These are phyloP conservation scores for Hortaea werneckii DNA, from an alignment of 2,329 filamentous ascomycete genomes.

Conservation along the genomic window DNA sequence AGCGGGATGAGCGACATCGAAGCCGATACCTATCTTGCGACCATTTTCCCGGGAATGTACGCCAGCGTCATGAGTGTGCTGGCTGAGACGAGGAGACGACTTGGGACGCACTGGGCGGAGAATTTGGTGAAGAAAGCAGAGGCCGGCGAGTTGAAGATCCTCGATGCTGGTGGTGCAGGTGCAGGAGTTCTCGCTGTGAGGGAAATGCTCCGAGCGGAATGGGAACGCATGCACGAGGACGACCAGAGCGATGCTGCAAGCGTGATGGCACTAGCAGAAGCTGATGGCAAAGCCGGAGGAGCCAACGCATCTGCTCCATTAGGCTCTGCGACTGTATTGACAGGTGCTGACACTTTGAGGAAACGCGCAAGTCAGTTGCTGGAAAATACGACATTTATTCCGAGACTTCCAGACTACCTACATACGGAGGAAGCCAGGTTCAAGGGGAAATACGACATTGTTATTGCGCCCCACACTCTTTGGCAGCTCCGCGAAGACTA, in stretches of 20 bases:
- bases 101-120: slow-evolving; percentile 62
- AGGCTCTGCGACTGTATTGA: slow-evolving; percentile 71
- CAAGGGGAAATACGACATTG: slow-evolving; percentile 64
- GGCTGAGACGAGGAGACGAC: slow-evolving; percentile 61
- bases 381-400: slow-evolving; percentile 83
- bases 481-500: slow-evolving; percentile 67
- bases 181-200: slow-evolving; percentile 67
- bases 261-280: slow-evolving; percentile 19
- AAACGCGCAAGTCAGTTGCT: slow-evolving; percentile 66
- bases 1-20: slow-evolving; percentile 64
- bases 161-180: slow-evolving; percentile 67
- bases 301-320: slow-evolving; percentile 40
- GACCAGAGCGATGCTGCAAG: slow-evolving; percentile 1
- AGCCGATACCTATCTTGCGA: slow-evolving; percentile 61
- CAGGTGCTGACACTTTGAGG: slow-evolving; percentile 64
- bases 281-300: slow-evolving; percentile 26
- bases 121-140: slow-evolving; percentile 45
- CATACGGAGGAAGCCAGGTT: slow-evolving; percentile 35
- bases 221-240: slow-evolving; percentile 52
- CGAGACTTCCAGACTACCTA: slow-evolving; percentile 77
- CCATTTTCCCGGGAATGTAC: slow-evolving; percentile 61
- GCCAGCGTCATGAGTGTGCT: slow-evolving; percentile 57
- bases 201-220: slow-evolving; percentile 70
- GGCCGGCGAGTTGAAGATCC: slow-evolving; percentile 51
- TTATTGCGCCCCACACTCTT: slow-evolving; percentile 78